Conservation (phyloP, 305 asterid genomes). For the Striga hermonthica region DNA sequence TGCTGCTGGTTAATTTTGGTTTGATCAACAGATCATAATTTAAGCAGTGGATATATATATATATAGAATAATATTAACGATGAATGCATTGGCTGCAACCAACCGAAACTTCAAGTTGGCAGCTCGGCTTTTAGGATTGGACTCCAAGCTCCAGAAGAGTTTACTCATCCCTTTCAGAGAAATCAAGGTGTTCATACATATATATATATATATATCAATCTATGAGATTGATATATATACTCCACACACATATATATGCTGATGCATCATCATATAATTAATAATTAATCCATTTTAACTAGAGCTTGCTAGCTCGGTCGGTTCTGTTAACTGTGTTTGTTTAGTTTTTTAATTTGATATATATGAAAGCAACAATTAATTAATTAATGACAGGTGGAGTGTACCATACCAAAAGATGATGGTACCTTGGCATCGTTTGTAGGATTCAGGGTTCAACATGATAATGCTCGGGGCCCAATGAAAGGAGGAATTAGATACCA, state of each 20-base stretch:
- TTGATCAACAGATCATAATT: not conserved
- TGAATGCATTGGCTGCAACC: slow-evolving; percentile 90
- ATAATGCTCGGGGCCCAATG: slow-evolving; percentile 90
- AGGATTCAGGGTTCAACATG: slow-evolving; percentile 86
- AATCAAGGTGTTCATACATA: slow-evolving; percentile 85
- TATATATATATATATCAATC: no score
- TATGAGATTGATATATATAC: no score
- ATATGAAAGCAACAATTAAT: no score
- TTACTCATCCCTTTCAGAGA: slow-evolving; percentile 81
- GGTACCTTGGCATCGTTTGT: slow-evolving; percentile 78
- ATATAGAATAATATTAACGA: slow-evolving; percentile 25
- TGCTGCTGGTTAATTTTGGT: not conserved
- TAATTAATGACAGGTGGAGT: slow-evolving; percentile 59
- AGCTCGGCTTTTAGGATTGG: slow-evolving; percentile 71
- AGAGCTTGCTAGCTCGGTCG: no score
- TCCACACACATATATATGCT: no score
- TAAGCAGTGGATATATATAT: not conserved
- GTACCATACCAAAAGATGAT: slow-evolving; percentile 89
- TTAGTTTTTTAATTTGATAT: no score
- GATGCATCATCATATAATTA: no score
- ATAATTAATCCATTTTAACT: no score
- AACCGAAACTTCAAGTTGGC: slow-evolving; percentile 83
- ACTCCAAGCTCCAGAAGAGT: slow-evolving; percentile 73
- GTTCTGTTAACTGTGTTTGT: not conserved
- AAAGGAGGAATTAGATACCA: slow-evolving; percentile 95